Evolutionary conservation across 805 yeast genomes (phyloP).

Genomic region (Candida hungchunana): DNA sequence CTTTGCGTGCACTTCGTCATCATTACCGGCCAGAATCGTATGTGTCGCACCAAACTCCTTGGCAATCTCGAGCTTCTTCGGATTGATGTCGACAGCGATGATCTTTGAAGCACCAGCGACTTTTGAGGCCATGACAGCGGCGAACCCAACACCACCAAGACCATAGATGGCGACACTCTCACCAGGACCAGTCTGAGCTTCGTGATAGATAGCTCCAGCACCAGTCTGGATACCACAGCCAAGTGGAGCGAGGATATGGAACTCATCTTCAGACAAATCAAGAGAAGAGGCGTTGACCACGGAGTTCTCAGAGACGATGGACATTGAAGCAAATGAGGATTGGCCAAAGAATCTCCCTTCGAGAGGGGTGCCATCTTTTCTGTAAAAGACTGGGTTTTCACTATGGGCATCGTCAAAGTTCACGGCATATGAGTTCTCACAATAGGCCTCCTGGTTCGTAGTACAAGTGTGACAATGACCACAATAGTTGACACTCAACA

Average conservation of each 20-base stretch:
- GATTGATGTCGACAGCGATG: slow-evolving; percentile 61
- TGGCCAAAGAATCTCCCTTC: slow-evolving; percentile 13
- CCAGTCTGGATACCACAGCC: slow-evolving; percentile 15
- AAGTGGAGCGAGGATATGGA: slow-evolving; percentile 5
- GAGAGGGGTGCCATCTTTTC: not conserved
- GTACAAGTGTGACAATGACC: too few relatives aligned
- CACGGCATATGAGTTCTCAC: too few relatives aligned
- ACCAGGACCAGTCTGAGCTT: slow-evolving; percentile 6
- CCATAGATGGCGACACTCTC: slow-evolving; percentile 9
- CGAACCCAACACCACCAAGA: slow-evolving; percentile 71
- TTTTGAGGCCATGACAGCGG: slow-evolving; percentile 66
- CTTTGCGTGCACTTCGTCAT: slow-evolving; percentile 6
- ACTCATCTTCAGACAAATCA: slow-evolving; percentile 3
- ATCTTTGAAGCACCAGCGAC: slow-evolving; percentile 74
- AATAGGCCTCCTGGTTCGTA: too few relatives aligned
- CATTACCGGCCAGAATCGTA: slow-evolving; percentile 30
- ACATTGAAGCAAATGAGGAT: slow-evolving; percentile 3
- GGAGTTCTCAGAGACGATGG: slow-evolving; percentile 2
- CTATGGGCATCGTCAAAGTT: too few relatives aligned
- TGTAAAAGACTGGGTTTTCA: not conserved
- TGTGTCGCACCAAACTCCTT: slow-evolving; percentile 61
- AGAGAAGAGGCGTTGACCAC: slow-evolving; percentile 4
- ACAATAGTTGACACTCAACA: slow-evolving; percentile 6
- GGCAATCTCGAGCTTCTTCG: slow-evolving; percentile 60
- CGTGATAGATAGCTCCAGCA: slow-evolving; percentile 7